Evolutionary conservation across 495 filamentous ascomycete species (phyloP).

Genomic region (Schizothecium vesticola): DNA sequence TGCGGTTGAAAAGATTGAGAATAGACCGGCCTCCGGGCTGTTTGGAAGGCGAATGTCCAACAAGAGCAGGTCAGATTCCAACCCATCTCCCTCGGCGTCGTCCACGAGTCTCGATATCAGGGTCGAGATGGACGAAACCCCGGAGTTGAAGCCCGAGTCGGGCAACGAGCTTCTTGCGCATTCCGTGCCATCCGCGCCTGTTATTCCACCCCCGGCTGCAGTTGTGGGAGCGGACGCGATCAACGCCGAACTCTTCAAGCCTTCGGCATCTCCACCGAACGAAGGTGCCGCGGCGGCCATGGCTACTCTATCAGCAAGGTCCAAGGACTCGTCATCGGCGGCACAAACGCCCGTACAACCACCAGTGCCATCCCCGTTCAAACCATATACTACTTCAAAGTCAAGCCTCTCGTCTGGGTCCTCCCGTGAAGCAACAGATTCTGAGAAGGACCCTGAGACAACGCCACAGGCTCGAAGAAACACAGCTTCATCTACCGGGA

Average conservation of each 20-base stretch:
- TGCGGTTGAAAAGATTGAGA: slow-evolving; percentile 21
- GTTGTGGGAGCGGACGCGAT: slow-evolving; percentile 57
- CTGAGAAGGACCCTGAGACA: slow-evolving; percentile 30
- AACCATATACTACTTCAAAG: slow-evolving; percentile 33
- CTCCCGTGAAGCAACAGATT: slow-evolving; percentile 28
- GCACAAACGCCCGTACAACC: slow-evolving; percentile 44
- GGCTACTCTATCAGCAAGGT: slow-evolving; percentile 60
- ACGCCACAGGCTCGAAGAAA: slow-evolving; percentile 39
- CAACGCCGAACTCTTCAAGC: slow-evolving; percentile 52
- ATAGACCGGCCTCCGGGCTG: slow-evolving; percentile 30
- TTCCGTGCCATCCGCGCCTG: slow-evolving; percentile 49
- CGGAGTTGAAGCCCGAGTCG: slow-evolving; percentile 19
- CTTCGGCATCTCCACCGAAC: slow-evolving; percentile 42
- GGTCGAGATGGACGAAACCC: slow-evolving; percentile 12
- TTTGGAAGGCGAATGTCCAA: slow-evolving; percentile 35
- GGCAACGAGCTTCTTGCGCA: slow-evolving; percentile 22
- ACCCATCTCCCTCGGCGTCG: slow-evolving; percentile 27
- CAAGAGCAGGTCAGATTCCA: slow-evolving; percentile 28
- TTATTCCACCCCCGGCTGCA: slow-evolving; percentile 58
- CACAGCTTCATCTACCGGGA: slow-evolving; percentile 36
- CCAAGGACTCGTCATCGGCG: slow-evolving; percentile 49
- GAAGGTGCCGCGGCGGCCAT: slow-evolving; percentile 55
- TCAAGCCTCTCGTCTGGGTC: slow-evolving; percentile 41
- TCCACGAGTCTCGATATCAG: slow-evolving; percentile 36
- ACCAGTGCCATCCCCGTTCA: slow-evolving; percentile 45